Evolutionary conservation across 2,329 filamentous ascomycete species (phyloP), one percentile per base, ranked within the genome.

Genomic region (Hymenoscyphus linearis): DNA sequence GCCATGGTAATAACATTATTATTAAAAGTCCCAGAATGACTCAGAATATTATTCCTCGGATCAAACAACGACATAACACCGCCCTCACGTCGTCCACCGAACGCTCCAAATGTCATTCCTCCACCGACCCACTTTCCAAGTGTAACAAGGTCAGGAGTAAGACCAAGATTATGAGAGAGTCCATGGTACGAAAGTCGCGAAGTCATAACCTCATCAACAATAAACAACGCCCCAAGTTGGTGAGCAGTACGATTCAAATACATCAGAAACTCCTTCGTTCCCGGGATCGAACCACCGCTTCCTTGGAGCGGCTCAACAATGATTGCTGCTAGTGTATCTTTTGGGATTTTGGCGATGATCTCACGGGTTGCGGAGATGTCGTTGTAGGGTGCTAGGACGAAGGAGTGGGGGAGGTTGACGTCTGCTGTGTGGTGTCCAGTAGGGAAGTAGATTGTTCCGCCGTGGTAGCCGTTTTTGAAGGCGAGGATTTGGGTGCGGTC

Each of bases 361-460:
- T 22, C 40, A 22, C 22, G 1, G 3, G 40, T 47, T 10, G n/a
- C 18, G 40, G 40, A 4, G 40, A 47, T 47, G 40, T 47, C 18
- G 40, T 47, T 47, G 14, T 47, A 47, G 10, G 40, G 40, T 16
- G 40, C 40, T 5, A 47, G 40, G 3, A 47, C 7, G 40, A 47
- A 47, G n/a, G 40, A 25, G 18, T 47, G 40, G n/a, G 40, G 40
- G 40, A 47, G 40, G 18, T 47, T 47, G 40, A 47, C 40, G 40
- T 1, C 12, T 36, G 40, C 18, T 0, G 31, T 31, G 13, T 37
- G 81, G 0, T 82, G 78, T 27, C 79, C 80, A 52, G 80, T 79
- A 1, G 74, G 61, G 76, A 75, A 83, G 18, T 74, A 74, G 10
- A 80, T 77, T 0, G 65, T 47, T 25, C 40, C 40, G 3, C 40